Conservation (phyloP, 805 yeast genomes). For the Myxozyma mucilagina region DNA sequence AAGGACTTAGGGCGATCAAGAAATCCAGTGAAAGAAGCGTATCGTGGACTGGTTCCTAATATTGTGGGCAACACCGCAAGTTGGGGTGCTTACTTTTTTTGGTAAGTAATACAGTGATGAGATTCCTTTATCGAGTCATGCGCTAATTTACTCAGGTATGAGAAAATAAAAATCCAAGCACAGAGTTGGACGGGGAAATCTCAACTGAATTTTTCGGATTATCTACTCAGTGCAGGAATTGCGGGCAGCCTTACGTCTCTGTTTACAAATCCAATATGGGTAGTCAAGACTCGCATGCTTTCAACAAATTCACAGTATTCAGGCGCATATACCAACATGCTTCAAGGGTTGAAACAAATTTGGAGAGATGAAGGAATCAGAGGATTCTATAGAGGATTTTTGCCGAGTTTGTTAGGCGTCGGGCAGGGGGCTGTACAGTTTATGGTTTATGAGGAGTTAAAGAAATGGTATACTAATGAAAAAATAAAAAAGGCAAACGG, state of each 20-base stretch:
- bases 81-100: constrained; percentile 84
- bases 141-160: constrained; percentile 20
- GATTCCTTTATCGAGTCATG: not conserved
- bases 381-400: constrained; percentile 71
- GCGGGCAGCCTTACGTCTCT: constrained; percentile 79
- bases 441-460: constrained; percentile 78
- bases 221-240: constrained; percentile 55
- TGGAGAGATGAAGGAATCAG: constrained; percentile 55
- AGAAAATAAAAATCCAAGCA: constrained; percentile 10
- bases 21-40: constrained; percentile 43
- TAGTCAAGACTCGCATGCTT: constrained; percentile 82
- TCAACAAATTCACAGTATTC: constrained; percentile 36
- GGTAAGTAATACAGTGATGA: constrained; percentile 52
- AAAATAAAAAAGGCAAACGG: not conserved
- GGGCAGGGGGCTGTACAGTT: constrained; percentile 89
- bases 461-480: constrained; percentile 38
- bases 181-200: not conserved
- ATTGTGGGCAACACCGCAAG: constrained; percentile 79
- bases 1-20: constrained; percentile 12
- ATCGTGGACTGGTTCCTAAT: constrained; percentile 80
- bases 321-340: constrained; percentile 59
- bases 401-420: constrained; percentile 77
- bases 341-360: constrained; percentile 56
- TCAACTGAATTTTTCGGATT: constrained; percentile 47
- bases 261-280: constrained; percentile 93